A percentile compares a stretch with the other conserved stretches of the same genome.
Conservation (phyloP, 177 flowering plant species). For the Tripterygium wilfordii region DNA sequence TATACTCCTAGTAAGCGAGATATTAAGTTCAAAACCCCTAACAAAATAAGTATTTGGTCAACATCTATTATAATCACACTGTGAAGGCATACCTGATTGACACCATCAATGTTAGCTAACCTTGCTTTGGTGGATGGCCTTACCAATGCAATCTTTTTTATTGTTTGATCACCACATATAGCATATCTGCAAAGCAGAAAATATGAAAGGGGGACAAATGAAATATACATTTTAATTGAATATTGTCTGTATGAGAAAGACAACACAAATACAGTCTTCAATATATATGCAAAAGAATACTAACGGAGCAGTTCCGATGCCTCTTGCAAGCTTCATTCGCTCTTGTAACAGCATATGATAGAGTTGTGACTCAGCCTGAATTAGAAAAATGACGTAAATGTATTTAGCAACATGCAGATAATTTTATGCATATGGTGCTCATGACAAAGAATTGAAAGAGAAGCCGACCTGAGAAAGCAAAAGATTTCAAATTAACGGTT, state of each 20-base stretch:
- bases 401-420: not conserved
- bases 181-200: conserved; percentile 44
- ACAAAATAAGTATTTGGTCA: not conserved
- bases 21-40: not conserved
- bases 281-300: conserved; percentile 12
- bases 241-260: no score
- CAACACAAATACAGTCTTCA: no score
- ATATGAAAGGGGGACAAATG: no score
- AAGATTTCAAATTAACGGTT: no score
- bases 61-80: no score
- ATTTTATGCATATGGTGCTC: no score
- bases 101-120: conserved; percentile 60
- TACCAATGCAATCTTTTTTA: conserved; percentile 37
- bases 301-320: conserved; percentile 57
- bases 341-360: conserved; percentile 42
- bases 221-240: no score
- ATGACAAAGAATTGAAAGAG: no score
- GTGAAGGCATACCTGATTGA: conserved; percentile 41
- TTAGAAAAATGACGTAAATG: not conserved
- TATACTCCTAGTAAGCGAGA: no score
- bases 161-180: conserved; percentile 60
- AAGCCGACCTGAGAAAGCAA: no score
- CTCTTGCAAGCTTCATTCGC: conserved; percentile 47
- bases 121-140: conserved; percentile 67
- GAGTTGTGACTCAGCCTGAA: conserved; percentile 42